These are phyloP conservation scores for Amphibolis antarctica DNA, from an alignment of 106 monocot species.

Conservation along the genomic window DNA sequence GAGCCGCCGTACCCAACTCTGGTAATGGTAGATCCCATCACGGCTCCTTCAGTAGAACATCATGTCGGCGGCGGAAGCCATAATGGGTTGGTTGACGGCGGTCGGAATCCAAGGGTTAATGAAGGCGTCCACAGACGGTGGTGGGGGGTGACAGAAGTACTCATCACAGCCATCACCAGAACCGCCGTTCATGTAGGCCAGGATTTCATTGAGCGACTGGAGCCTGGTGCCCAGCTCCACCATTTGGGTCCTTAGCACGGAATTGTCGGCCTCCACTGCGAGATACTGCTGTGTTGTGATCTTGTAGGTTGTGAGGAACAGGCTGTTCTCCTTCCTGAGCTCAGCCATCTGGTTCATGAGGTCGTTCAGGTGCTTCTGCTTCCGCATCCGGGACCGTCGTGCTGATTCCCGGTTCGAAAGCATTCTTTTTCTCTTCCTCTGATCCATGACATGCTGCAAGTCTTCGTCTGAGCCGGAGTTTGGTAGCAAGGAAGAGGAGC, in stretches of 20 bases:
- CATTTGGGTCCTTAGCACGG: constrained; percentile 16
- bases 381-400: constrained; percentile 13
- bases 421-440: constrained; percentile 19
- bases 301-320: constrained; percentile 13
- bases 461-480: constrained; percentile 8
- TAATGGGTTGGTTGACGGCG: constrained; percentile 10
- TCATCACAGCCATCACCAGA: neutral
- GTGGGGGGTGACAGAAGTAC: neutral
- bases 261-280: constrained; percentile 10
- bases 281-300: constrained; percentile 10
- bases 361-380: constrained; percentile 21
- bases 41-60: too few species aligned
- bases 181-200: neutral
- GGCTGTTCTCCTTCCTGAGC: constrained; percentile 19
- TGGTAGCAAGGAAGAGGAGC: neutral
- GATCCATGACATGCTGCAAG: constrained; percentile 4
- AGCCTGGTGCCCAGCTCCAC: constrained; percentile 17
- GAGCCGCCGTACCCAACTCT: too few species aligned
- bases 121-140: constrained; percentile 2
- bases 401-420: constrained; percentile 25
- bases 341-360: constrained; percentile 3
- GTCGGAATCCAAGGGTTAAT: constrained; percentile 10
- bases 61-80: constrained; percentile 18
- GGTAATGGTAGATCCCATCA: too few species aligned
- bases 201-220: constrained; percentile 17